Evolutionary conservation across 768 basidiomycete genomes (phyloP).

Genomic region (Rhodotorula graminis): DNA sequence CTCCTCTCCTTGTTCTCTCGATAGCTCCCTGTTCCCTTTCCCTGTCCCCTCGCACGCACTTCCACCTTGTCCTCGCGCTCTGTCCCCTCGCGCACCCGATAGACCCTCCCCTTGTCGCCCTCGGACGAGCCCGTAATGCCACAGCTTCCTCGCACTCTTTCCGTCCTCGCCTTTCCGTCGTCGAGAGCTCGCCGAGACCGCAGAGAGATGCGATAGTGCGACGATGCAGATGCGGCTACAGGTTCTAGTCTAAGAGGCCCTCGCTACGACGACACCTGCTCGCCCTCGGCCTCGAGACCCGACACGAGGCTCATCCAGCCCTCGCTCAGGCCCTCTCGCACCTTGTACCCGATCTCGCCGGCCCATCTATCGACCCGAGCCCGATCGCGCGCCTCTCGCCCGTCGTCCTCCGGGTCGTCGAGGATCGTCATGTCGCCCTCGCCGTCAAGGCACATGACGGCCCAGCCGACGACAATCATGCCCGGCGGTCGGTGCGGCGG

Average conservation of each 20-base stretch:
- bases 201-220: no score
- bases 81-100: no score
- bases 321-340: slow-evolving; percentile 26
- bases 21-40: background rate
- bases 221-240: no score
- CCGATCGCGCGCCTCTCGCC: slow-evolving; percentile 11
- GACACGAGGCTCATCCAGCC: slow-evolving; percentile 20
- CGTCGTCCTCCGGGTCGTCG: slow-evolving; percentile 24
- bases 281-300: background rate
- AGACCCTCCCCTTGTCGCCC: no score
- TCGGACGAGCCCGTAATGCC: no score
- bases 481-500: slow-evolving; percentile 91
- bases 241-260: no score
- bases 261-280: background rate
- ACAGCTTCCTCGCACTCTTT: background rate
- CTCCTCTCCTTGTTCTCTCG: slow-evolving; percentile 18
- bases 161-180: no score
- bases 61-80: no score
- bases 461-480: slow-evolving; percentile 94
- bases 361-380: slow-evolving; percentile 19
- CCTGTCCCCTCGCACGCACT: no score
- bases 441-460: slow-evolving; percentile 65
- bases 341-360: slow-evolving; percentile 18
- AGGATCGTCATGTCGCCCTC: slow-evolving; percentile 34
- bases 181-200: no score